Percentiles rank a stretch among this genome's conserved stretches.
Evolutionary conservation across 176 grass and related monocot genomes (phyloP).

Genomic region (Oryza punctata): DNA sequence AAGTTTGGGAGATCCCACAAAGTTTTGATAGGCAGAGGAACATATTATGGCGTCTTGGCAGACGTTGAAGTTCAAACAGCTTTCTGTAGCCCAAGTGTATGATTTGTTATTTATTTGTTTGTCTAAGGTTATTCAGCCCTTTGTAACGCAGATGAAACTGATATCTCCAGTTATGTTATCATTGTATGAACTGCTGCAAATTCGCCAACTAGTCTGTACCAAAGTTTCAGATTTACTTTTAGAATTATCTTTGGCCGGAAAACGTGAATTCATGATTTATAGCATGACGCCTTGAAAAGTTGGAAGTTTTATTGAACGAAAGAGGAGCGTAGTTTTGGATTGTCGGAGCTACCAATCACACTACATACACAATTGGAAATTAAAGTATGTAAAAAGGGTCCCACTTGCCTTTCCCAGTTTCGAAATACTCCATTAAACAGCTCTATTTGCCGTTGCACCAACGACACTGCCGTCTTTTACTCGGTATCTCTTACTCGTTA

Average conservation of each 20-base stretch:
- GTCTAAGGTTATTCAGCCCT: neutral
- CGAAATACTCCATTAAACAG: neutral
- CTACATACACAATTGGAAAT: too few species aligned
- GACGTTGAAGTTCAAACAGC: neutral
- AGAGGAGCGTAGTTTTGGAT: neutral
- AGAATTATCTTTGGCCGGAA: neutral
- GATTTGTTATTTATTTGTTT: constrained; percentile 26
- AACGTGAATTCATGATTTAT: neutral
- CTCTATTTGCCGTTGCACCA: neutral
- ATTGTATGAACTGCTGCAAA: constrained; percentile 21
- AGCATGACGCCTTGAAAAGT: neutral
- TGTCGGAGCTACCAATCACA: neutral
- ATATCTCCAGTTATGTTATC: neutral
- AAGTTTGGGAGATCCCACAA: neutral
- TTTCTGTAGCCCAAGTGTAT: neutral
- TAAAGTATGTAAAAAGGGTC: neutral
- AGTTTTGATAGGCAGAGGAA: neutral
- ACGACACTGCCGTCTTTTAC: neutral
- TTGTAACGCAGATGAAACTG: neutral
- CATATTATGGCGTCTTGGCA: neutral
- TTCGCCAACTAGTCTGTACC: neutral
- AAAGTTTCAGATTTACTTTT: neutral
- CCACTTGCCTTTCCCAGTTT: neutral
- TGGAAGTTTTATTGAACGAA: neutral
- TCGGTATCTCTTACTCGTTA: too few species aligned